Evolutionary conservation across 768 basidiomycete species (phyloP), one percentile per base, ranked within the genome.

Genomic region (Leucosporidium scottii): DNA sequence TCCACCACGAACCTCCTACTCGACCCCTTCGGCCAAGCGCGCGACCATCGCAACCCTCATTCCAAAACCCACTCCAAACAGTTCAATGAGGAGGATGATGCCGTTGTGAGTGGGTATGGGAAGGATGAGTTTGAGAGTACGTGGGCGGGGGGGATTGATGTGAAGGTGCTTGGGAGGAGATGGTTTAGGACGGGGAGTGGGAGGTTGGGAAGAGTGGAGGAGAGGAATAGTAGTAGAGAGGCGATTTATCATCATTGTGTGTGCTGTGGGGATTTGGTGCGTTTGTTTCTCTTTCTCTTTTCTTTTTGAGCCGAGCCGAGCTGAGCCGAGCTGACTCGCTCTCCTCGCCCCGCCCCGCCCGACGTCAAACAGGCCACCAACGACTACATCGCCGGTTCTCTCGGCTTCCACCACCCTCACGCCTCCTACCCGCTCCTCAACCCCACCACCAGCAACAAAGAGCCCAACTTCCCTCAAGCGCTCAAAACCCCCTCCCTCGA

Each of bases 81-180:
- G 15, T 44, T 44, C 39, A 9, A 2, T 20, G 65, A 66, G 25
- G 59, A 31, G 12, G 47, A 61, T 27, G 61, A 54, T 39, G n/a
- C 31, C 15, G 9, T 28, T 4, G 21, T 9, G 9, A 25, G 2
- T 5, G 47, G 47, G 31, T 62, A 61, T 53, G 60, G 60, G 1
- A 55, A 57, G 65, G 25, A n/a, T n/a, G 54, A 62, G 48, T 62
- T 66, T 36, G 65, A 61, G 60, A 36, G 30, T 8, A 34, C 60
- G 55, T 66, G 65, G 65, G 65, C 49, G 6, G 65, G 65, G 4
- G 65, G 65, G 36, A 56, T 66, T n/a, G 65, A 66, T 31, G 65
- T 66, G n/a, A 54, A 49, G 20, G 61, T 66, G 20, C 28, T 66
- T 0, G 36, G 44, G 12, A 21, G 21, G 47, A 50, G 28, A n/a